Conservation (phyloP, 306 rosid species). For the Acacia crassicarpa region DNA sequence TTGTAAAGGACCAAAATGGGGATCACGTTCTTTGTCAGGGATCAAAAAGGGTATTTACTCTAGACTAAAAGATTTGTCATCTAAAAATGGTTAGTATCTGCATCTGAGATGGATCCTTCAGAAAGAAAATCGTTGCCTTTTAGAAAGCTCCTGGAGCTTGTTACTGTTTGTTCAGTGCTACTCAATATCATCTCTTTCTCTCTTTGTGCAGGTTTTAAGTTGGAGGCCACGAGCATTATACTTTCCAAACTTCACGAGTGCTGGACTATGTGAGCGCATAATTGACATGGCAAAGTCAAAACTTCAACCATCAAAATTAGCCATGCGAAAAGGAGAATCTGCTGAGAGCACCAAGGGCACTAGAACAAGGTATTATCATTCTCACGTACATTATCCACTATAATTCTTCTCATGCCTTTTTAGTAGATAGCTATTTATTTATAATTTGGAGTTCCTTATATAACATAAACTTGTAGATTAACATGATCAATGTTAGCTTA, state of each 20-base stretch:
- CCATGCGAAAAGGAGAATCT: slow-evolving; percentile 63
- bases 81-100: not conserved
- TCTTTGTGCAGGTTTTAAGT: slow-evolving; percentile 37
- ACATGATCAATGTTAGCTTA: not conserved
- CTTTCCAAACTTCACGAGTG: slow-evolving; percentile 47
- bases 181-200: not conserved
- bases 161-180: not conserved
- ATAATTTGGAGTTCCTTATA: not conserved
- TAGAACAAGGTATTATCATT: slow-evolving; percentile 60
- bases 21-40: no score
- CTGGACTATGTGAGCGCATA: slow-evolving; percentile 47
- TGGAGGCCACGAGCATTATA: slow-evolving; percentile 36
- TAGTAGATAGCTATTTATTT: not conserved
- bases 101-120: slow-evolving; percentile 2
- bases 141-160: not conserved
- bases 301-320: slow-evolving; percentile 59
- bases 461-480: not conserved
- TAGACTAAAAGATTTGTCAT: not conserved
- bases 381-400: not conserved
- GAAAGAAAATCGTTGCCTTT: not conserved
- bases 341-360: slow-evolving; percentile 55
- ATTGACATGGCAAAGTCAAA: slow-evolving; percentile 49
- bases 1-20: no score
- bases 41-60: no score
- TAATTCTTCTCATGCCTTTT: not conserved